Percentiles rank a stretch among this genome's conserved stretches.
phyloP scores from a whole-genome alignment of 2,329 filamentous ascomycete species.

The Penicillium sp. region DNA sequence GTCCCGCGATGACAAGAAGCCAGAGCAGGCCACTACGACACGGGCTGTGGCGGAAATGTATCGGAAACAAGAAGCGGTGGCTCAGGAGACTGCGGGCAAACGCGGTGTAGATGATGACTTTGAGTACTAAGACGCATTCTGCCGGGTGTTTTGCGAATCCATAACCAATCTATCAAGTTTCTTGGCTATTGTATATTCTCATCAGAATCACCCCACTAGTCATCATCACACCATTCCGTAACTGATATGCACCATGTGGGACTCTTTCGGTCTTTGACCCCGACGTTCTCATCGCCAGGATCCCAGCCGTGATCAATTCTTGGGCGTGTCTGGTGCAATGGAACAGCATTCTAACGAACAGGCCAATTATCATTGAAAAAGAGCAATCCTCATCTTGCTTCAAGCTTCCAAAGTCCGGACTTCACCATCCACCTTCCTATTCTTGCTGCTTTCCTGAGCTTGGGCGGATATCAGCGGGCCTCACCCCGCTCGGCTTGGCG shows the following conservation, averaged over 20 bases:
- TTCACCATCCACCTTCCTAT: not conserved
- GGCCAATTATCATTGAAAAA: not conserved
- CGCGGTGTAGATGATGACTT: conserved; percentile 95
- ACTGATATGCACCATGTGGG: conserved; percentile 4
- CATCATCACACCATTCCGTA: conserved; percentile 7
- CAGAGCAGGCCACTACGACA: conserved; percentile 82
- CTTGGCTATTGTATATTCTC: not conserved
- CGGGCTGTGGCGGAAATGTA: conserved; percentile 96
- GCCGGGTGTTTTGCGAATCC: not conserved
- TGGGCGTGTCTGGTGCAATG: not conserved
- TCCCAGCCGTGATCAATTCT: not conserved
- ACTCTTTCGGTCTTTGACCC: not conserved
- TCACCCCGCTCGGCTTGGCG: conserved; percentile 21
- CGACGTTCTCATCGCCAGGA: not conserved
- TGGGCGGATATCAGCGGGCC: conserved; percentile 15
- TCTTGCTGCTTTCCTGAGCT: not conserved
- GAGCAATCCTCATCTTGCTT: not conserved
- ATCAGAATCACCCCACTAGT: not conserved
- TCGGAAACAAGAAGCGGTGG: conserved; percentile 85
- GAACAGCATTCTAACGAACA: not conserved
- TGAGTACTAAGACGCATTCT: conserved; percentile 69
- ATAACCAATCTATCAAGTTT: not conserved
- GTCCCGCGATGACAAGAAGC: conserved; percentile 91
- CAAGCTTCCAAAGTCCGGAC: not conserved
- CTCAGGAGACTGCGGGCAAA: conserved; percentile 81